Conservation (phyloP, 2,329 filamentous ascomycete genomes). For the Hortaea werneckii region DNA sequence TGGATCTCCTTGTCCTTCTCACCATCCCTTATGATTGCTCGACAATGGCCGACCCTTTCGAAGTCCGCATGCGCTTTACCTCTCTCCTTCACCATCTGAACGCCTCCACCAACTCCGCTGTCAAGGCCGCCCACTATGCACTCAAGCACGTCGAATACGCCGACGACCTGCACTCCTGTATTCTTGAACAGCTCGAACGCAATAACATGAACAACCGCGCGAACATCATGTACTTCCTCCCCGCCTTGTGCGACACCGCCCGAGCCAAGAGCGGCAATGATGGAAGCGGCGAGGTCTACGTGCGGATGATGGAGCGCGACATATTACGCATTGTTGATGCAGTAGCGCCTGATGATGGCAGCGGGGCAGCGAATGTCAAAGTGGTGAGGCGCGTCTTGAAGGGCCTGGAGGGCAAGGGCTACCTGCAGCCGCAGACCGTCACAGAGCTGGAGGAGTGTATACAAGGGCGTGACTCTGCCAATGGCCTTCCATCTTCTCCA, state of each 20-base stretch:
- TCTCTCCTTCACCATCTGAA: constrained; percentile 81
- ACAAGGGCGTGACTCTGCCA: constrained; percentile 55
- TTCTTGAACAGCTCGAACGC: constrained; percentile 85
- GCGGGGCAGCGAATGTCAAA: constrained; percentile 86
- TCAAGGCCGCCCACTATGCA: constrained; percentile 91
- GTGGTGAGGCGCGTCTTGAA: constrained; percentile 60
- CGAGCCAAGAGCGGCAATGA: constrained; percentile 63
- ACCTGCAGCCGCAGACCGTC: constrained; percentile 66
- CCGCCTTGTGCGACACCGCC: constrained; percentile 83
- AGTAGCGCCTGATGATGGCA: constrained; percentile 76
- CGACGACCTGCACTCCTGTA: constrained; percentile 94
- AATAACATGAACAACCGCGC: constrained; percentile 95
- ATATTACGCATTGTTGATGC: constrained; percentile 86
- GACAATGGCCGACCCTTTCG: constrained; percentile 74
- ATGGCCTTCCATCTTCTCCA: constrained; percentile 9
- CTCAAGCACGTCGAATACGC: constrained; percentile 89
- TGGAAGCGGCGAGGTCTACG: constrained; percentile 44
- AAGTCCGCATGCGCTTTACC: constrained; percentile 96
- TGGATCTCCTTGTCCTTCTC: neutral
- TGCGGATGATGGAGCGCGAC: constrained; percentile 90
- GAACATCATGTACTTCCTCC: constrained; percentile 99
- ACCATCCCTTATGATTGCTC: neutral
- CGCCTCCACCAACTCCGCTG: constrained; percentile 76
- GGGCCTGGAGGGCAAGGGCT: constrained; percentile 51
- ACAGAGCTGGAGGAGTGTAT: constrained; percentile 73